phyloP scores from a whole-genome alignment of 2,329 filamentous ascomycete species.

The Fusarium goolgardi region DNA sequence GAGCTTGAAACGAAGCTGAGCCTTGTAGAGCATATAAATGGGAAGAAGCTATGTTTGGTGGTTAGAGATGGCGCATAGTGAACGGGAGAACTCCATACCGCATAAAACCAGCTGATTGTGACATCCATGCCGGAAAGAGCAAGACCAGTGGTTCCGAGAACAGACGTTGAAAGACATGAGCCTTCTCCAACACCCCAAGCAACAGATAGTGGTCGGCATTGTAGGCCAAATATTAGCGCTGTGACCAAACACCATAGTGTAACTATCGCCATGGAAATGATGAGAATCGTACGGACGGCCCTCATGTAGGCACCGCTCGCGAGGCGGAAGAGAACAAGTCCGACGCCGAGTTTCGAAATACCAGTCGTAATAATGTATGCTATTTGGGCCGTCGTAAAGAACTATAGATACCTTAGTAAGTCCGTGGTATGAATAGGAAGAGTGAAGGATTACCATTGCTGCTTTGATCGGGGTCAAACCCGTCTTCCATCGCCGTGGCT shows the following conservation, averaged over 20 bases:
- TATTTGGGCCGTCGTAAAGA: neutral
- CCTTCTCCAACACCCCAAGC: neutral
- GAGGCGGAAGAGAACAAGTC: constrained; percentile 8
- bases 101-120: constrained; percentile 25
- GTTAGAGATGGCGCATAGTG: neutral
- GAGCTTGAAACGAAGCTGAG: constrained; percentile 11
- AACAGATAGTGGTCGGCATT: constrained; percentile 3
- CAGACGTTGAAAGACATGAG: neutral
- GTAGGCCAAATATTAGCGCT: neutral
- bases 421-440: too few relatives aligned
- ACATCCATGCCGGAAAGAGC: constrained; percentile 20
- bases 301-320: neutral
- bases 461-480: neutral
- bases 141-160: constrained; percentile 5
- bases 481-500: neutral
- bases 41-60: neutral
- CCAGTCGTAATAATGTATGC: constrained; percentile 1
- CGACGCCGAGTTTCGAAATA: constrained; percentile 2
- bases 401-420: fast-evolving
- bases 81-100: neutral
- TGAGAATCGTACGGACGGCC: neutral
- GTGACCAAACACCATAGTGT: neutral
- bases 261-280: neutral
- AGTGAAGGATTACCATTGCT: neutral
- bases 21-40: constrained; percentile 10